Evolutionary conservation across 495 filamentous ascomycete species (phyloP), one percentile per base, ranked within the genome.

Genomic region (Margaritispora aquatica): DNA sequence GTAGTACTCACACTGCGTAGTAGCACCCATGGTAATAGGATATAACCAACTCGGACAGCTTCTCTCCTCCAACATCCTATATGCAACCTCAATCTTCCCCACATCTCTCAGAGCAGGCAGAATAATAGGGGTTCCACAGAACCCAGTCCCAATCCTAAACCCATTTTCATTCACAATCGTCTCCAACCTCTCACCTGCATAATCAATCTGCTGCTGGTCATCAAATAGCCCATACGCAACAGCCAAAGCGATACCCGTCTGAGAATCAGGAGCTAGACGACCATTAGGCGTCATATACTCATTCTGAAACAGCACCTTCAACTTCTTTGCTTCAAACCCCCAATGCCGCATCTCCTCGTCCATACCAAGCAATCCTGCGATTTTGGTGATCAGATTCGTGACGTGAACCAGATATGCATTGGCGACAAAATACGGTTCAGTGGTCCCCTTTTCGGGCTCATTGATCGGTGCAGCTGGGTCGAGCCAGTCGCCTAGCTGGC

Each of bases 371-470:
- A 69, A 57, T n/a, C 56, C 57, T 1, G 66, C 63, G 44, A 72
- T 70, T 19, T 64, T 47, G 8, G 61, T 26, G 17, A 51, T 55
- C 0, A 76, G 29, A 13, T 62, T 56, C 0, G 76, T 78, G 10
- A 80, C 73, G 48, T 78, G 77, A 0, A 78, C 67, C 4, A 83
- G 69, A 64, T 80, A 82, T 5, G 79, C 76, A 52, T 83, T 77
- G 17, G 77, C 72, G 3, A 80, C 76, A 13, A 79, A 71, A 2
- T 65, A 67, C 0, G 69, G 60, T 54, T 72, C 70, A 13, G 77
- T 79, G 7, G 71, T 72, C 0, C 70, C 70, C 31, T 67, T 51
- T 1, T 71, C 76, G 0, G 79, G 68, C 10, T 71, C 59, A 4
- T 77, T 66, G 0, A 74, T 61, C 0, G 78, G 79, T 0, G 80